These are phyloP conservation scores for Barnettozyma californica DNA, from an alignment of 805 yeast genomes.

Conservation along the genomic window DNA sequence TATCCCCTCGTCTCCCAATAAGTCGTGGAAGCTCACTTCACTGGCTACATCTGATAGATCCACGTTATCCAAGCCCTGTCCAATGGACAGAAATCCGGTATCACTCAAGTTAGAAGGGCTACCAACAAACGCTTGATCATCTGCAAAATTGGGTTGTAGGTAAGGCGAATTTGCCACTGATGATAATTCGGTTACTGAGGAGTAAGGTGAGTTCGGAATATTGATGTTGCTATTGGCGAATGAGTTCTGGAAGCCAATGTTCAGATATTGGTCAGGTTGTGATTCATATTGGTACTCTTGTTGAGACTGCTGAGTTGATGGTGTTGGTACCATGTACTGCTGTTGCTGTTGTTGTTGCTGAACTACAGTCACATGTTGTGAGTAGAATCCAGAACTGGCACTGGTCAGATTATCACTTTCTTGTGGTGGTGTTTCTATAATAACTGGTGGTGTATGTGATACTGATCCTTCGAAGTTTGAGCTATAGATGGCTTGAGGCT, in stretches of 20 bases:
- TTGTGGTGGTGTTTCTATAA: conserved; percentile 10
- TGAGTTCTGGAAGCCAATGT: conserved; percentile 14
- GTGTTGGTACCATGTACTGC: neutral
- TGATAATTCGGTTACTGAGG: conserved; percentile 21
- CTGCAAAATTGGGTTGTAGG: conserved; percentile 17
- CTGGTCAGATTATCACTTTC: neutral
- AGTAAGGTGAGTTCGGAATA: conserved; percentile 3
- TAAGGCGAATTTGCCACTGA: conserved; percentile 24
- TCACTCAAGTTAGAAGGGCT: neutral
- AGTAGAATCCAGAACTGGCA: neutral
- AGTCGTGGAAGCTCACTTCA: conserved; percentile 10
- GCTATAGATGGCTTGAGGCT: neutral
- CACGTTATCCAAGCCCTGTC: conserved; percentile 4
- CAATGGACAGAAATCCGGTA: conserved; percentile 4
- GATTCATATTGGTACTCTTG: neutral
- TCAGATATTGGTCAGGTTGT: conserved; percentile 7
- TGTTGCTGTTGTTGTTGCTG: conserved; percentile 1
- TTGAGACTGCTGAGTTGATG: neutral
- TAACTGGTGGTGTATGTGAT: conserved; percentile 4
- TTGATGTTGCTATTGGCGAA: conserved; percentile 12
- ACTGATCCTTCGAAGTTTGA: neutral
- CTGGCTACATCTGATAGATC: conserved; percentile 5
- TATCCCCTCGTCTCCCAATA: neutral
- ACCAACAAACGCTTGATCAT: conserved; percentile 6
- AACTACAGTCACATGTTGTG: neutral